Percentiles rank a stretch among this genome's conserved stretches.
Conservation (phyloP, 2,329 filamentous ascomycete genomes). For the Fusarium sacchari region DNA sequence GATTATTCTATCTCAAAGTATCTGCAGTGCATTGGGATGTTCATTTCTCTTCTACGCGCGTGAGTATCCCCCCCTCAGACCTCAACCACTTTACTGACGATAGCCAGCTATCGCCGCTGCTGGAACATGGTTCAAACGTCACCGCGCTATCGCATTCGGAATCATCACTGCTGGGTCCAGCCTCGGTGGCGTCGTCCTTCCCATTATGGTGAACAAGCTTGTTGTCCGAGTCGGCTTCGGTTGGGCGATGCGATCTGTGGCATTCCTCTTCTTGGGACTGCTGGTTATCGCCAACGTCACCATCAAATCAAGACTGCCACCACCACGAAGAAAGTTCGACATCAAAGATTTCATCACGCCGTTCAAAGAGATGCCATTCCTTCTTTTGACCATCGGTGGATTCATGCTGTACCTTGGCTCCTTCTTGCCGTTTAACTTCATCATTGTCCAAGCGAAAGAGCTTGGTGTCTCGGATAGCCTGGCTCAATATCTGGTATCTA, state of each 20-base stretch:
- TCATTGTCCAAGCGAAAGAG: slow-evolving; percentile 47
- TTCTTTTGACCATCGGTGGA: slow-evolving; percentile 35
- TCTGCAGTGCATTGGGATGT: slow-evolving; percentile 50
- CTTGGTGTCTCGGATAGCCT: slow-evolving; percentile 44
- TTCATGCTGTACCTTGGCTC: slow-evolving; percentile 48
- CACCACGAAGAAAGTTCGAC: not conserved
- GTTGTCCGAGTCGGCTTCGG: slow-evolving; percentile 49
- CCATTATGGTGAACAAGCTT: slow-evolving; percentile 53
- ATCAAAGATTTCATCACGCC: not conserved
- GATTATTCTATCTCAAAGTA: slow-evolving; percentile 53
- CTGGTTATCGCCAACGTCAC: slow-evolving; percentile 48
- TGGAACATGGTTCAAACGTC: slow-evolving; percentile 48
- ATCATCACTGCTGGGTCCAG: slow-evolving; percentile 50
- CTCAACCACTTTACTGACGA: not conserved
- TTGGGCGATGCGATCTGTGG: slow-evolving; percentile 54
- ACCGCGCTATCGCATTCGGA: slow-evolving; percentile 50
- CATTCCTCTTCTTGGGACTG: slow-evolving; percentile 51
- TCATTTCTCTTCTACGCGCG: slow-evolving; percentile 27
- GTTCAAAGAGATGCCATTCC: slow-evolving; percentile 7
- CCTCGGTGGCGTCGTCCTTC: slow-evolving; percentile 53
- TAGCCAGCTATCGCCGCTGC: not conserved
- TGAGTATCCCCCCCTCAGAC: not conserved
- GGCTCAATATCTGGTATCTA: slow-evolving; percentile 50
- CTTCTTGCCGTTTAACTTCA: slow-evolving; percentile 52
- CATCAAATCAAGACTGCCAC: slow-evolving; percentile 41